phyloP scores from a whole-genome alignment of 140 eudicot species.

The Ambrosia hybrid region DNA sequence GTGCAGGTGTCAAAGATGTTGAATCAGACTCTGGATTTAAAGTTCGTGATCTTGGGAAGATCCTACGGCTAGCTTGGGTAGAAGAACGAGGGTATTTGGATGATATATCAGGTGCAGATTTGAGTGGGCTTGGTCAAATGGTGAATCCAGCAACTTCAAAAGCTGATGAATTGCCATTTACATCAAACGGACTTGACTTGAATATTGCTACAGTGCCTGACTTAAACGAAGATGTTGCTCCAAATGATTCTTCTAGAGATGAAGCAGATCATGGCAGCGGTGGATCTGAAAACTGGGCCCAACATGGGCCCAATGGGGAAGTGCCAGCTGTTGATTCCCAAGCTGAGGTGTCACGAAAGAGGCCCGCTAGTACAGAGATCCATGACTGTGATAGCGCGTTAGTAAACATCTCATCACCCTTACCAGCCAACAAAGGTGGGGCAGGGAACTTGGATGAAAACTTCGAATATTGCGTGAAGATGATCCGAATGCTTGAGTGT shows the following conservation, averaged over 20 bases:
- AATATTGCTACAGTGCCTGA: neutral
- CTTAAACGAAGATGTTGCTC: neutral
- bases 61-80: conserved; percentile 2
- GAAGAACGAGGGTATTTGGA: conserved; percentile 7
- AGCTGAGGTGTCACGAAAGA: conserved; percentile 22
- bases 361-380: conserved; percentile 10
- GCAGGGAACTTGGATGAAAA: conserved; percentile 11
- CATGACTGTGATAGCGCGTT: conserved; percentile 8
- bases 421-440: conserved; percentile 2
- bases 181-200: neutral
- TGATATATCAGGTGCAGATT: conserved; percentile 10
- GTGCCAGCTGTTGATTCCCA: conserved; percentile 56
- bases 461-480: conserved; percentile 10
- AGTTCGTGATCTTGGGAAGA: conserved; percentile 6
- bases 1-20: conserved; percentile 5
- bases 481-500: conserved; percentile 1
- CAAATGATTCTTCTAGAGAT: neutral
- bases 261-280: conserved; percentile 7
- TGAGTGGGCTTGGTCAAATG: neutral
- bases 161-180: neutral
- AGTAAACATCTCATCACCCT: conserved; percentile 19
- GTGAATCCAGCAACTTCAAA: neutral
- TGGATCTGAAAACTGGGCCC: conserved; percentile 27
- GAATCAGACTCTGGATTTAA: conserved; percentile 16
- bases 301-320: conserved; percentile 34